Evolutionary conservation across 768 basidiomycete species (phyloP).

Genomic region (Cystobasidium tubakii): DNA sequence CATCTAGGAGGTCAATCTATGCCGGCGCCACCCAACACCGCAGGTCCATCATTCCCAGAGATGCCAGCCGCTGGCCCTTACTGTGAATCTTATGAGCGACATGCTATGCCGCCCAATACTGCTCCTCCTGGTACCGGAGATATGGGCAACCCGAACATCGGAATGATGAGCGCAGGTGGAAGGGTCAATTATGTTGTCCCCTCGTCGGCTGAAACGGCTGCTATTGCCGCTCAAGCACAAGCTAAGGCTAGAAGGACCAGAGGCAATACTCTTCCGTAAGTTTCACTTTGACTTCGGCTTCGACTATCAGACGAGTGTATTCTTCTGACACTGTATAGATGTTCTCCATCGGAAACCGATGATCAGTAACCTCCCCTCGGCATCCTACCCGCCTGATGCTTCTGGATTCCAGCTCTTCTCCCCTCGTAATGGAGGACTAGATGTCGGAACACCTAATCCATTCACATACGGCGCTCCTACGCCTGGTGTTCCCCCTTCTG

Average conservation of each 20-base stretch:
- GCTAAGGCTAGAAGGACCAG: slow-evolving; percentile 16
- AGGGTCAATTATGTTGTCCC: slow-evolving; percentile 34
- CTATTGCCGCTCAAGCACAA: slow-evolving; percentile 35
- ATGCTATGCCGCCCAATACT: slow-evolving; percentile 27
- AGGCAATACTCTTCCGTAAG: slow-evolving; percentile 29
- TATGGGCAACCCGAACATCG: not conserved
- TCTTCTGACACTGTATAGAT: not conserved
- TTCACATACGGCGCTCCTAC: not conserved
- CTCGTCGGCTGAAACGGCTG: slow-evolving; percentile 29
- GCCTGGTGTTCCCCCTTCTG: slow-evolving; percentile 1
- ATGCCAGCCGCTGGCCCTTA: slow-evolving; percentile 24
- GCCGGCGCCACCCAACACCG: slow-evolving; percentile 1
- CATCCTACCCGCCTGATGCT: not conserved
- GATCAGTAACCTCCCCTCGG: slow-evolving; percentile 9
- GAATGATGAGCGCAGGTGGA: slow-evolving; percentile 9
- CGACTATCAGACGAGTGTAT: not conserved
- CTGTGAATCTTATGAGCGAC: slow-evolving; percentile 16
- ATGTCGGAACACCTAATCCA: slow-evolving; percentile 5
- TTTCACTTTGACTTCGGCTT: not conserved
- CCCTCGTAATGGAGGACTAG: slow-evolving; percentile 13
- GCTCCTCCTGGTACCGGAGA: slow-evolving; percentile 22
- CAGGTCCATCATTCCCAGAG: slow-evolving; percentile 15
- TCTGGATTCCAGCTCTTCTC: slow-evolving; percentile 28
- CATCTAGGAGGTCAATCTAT: slow-evolving; percentile 23
- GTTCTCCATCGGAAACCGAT: not conserved